Evolutionary conservation across 192 early-diverging fungal species (phyloP).

Genomic region (Cladochytrium replicatum): DNA sequence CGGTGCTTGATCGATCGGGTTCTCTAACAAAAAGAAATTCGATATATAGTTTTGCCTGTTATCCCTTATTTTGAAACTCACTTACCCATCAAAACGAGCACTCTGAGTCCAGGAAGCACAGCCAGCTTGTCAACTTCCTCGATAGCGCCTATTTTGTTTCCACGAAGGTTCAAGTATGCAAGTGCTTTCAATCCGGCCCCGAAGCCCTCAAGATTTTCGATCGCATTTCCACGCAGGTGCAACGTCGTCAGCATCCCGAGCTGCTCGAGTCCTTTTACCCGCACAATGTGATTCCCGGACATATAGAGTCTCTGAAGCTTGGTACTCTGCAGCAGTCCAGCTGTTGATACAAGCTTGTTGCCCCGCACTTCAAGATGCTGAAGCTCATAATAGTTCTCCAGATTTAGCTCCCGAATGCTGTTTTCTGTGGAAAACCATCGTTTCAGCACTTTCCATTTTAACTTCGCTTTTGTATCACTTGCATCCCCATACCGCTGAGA

Average conservation of each 20-base stretch:
- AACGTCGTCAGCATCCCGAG: conserved; percentile 30
- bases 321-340: conserved; percentile 14
- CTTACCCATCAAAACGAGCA: conserved; percentile 32
- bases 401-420: conserved; percentile 21
- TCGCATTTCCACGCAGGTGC: conserved; percentile 36
- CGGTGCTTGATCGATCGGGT: conserved; percentile 30
- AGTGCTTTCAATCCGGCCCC: conserved; percentile 18
- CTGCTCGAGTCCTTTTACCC: conserved; percentile 13
- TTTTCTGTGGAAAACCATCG: conserved; percentile 29
- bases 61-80: background rate
- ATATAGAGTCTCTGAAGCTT: conserved; percentile 46
- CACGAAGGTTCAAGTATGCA: conserved; percentile 42
- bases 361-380: conserved; percentile 31
- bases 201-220: conserved; percentile 22
- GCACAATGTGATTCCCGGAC: conserved; percentile 25
- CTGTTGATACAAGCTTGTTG: conserved; percentile 27
- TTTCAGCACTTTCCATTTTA: background rate
- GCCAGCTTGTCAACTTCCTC: conserved; percentile 33
- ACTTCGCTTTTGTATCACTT: background rate
- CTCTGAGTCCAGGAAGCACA: conserved; percentile 20
- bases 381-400: conserved; percentile 32
- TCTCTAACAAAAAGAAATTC: conserved; percentile 26
- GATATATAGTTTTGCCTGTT: too few species aligned
- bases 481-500: conserved; percentile 29
- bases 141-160: conserved; percentile 30